These are phyloP conservation scores for Coelastrella sp. DNA, from an alignment of 139 green algal genomes.

Conservation along the genomic window DNA sequence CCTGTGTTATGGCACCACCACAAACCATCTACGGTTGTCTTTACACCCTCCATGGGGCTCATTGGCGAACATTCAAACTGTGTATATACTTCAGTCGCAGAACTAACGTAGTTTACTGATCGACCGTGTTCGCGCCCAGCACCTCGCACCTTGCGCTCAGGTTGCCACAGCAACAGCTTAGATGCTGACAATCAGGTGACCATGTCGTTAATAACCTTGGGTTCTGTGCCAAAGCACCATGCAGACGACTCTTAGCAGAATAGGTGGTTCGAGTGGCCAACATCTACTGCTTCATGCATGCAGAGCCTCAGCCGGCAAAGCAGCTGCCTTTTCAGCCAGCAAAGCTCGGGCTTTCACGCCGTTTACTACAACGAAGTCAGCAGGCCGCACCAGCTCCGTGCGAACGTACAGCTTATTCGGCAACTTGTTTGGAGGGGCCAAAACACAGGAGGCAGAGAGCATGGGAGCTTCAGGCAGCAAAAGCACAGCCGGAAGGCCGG, in stretches of 20 bases:
- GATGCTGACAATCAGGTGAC: not conserved
- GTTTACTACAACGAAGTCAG: not conserved
- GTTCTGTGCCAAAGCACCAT: too few relatives aligned
- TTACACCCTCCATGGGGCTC: too few relatives aligned
- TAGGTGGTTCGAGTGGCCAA: not conserved
- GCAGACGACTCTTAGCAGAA: not conserved
- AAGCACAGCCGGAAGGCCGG: not conserved
- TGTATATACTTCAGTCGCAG: too few relatives aligned
- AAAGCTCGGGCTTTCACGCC: not conserved
- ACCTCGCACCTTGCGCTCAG: not conserved
- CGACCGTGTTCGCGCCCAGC: too few relatives aligned
- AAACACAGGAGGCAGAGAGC: slow-evolving; percentile 5
- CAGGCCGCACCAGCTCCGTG: not conserved
- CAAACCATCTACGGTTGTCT: not conserved
- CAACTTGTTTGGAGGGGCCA: slow-evolving; percentile 13
- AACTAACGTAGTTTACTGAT: too few relatives aligned
- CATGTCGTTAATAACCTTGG: not conserved
- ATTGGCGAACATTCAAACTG: too few relatives aligned
- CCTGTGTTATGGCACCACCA: not conserved
- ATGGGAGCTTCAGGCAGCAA: slow-evolving; percentile 33
- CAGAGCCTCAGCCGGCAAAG: not conserved
- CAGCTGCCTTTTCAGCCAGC: not conserved
- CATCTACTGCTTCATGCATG: not conserved
- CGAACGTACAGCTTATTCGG: slow-evolving; percentile 29
- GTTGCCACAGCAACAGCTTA: not conserved